Evolutionary conservation across 1,284 basidiomycete species (phyloP), one percentile per base, ranked within the genome.

Genomic region (Malassezia dermatis): DNA sequence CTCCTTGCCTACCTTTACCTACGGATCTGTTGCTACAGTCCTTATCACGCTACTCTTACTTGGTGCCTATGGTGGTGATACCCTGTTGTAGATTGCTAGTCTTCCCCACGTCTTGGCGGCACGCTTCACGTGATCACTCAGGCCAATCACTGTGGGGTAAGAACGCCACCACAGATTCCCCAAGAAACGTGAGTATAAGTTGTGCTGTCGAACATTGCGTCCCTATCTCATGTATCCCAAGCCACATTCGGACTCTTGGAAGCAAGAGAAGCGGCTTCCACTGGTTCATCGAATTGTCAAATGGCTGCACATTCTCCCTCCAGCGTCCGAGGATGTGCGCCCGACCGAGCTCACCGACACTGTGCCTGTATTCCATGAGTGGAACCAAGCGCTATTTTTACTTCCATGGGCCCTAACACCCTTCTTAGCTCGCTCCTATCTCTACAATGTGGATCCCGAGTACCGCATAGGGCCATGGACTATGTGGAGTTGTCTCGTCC

Each of bases 231-330:
- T 49, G 48, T 24, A 41, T 41, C 39, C 39, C 2, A 32, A 24
- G 27, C 53, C 49, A 3, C 24, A 47, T n/a, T 24, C 49, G 15
- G 49, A 50, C 26, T 4, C 30, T 34, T 56, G 49, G 54, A 10
- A 11, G 15, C 31, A 46, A 15, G n/a, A 46, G 11, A 40, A 34
- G 28, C n/a, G 24, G 3, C 35, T 50, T 17, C 44, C 42, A 2
- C 12, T 52, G 10, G 7, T 28, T 8, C 49, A 48, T 13, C 24
- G 31, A 3, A 10, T 52, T 10, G 32, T 57, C 19, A 35, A 17
- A 4, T 23, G 5, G 7, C 19, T 57, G 6, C 19, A 21, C 19
- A 10, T 56, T 8, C 34, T 57, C 3, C 44, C 55, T 23, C 50
- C 48, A 2, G 26, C 30, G 3, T 8, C 26, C 1, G 47, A 50